Percentiles rank a stretch among this genome's conserved stretches.
These are phyloP conservation scores for Mycena amicta DNA, from an alignment of 768 basidiomycete species.

Conservation along the genomic window DNA sequence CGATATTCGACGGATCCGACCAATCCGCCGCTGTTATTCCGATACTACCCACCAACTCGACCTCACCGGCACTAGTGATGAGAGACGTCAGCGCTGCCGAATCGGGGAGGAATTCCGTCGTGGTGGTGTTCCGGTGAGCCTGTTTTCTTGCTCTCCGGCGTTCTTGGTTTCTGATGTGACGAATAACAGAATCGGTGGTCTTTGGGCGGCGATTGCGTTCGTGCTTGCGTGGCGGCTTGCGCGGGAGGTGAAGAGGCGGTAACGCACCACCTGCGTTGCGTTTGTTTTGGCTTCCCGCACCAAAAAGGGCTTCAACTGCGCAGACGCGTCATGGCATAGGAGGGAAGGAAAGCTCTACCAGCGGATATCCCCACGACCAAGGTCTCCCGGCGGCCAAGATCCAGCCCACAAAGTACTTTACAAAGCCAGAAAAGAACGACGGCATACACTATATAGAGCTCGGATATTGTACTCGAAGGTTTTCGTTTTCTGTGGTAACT, in stretches of 20 bases:
- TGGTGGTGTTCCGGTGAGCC: conserved; percentile 76
- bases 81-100: neutral
- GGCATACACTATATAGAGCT: no score
- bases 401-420: no score
- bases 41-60: neutral
- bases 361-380: no score
- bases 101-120: conserved; percentile 64
- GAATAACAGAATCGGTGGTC: conserved; percentile 53
- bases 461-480: no score
- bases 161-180: no score
- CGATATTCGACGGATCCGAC: conserved; percentile 63
- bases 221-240: conserved; percentile 57
- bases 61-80: neutral
- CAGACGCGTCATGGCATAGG: no score
- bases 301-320: no score
- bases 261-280: neutral
- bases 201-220: conserved; percentile 57
- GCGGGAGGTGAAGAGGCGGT: conserved; percentile 46
- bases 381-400: no score
- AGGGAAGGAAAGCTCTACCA: no score
- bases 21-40: neutral
- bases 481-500: no score
- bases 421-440: no score
- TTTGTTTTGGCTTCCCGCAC: no score
- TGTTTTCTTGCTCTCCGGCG: conserved; percentile 2